A percentile compares a stretch with the other conserved stretches of the same genome.
Conservation (phyloP, 225 moss, liverwort and hornwort genomes). For the Pseudoscleropodium purum region DNA sequence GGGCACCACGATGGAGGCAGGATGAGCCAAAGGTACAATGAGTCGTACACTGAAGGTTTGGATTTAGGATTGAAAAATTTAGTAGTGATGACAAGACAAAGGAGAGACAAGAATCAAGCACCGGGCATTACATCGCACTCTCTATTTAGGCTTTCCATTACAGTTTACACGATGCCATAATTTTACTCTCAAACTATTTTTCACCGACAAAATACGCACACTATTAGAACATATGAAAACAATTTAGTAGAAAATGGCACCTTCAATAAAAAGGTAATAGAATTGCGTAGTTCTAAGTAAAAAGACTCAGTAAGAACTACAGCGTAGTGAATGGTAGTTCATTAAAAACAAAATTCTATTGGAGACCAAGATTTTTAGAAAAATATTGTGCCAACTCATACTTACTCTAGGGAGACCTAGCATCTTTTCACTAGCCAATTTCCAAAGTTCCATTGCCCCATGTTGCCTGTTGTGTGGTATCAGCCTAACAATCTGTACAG, state of each 20-base stretch:
- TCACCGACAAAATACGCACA: background rate
- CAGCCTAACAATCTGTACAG: background rate
- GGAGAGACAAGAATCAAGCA: background rate
- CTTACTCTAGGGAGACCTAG: background rate
- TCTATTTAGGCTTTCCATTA: background rate
- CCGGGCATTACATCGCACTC: background rate
- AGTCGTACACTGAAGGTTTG: background rate
- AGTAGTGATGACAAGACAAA: background rate
- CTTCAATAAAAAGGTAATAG: background rate
- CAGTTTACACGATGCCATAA: background rate
- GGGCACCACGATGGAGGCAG: background rate
- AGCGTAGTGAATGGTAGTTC: background rate
- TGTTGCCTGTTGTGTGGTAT: background rate
- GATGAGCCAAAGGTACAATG: background rate
- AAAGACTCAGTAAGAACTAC: background rate
- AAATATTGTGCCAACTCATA: background rate
- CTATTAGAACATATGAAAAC: background rate
- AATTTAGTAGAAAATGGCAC: too few relatives aligned
- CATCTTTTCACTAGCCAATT: background rate
- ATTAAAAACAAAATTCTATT: background rate
- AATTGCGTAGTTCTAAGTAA: background rate
- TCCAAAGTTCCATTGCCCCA: background rate
- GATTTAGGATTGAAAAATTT: background rate
- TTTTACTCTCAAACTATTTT: background rate
- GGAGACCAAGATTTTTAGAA: background rate